Conservation (phyloP, 805 yeast genomes). For the Barnettozyma populi region DNA sequence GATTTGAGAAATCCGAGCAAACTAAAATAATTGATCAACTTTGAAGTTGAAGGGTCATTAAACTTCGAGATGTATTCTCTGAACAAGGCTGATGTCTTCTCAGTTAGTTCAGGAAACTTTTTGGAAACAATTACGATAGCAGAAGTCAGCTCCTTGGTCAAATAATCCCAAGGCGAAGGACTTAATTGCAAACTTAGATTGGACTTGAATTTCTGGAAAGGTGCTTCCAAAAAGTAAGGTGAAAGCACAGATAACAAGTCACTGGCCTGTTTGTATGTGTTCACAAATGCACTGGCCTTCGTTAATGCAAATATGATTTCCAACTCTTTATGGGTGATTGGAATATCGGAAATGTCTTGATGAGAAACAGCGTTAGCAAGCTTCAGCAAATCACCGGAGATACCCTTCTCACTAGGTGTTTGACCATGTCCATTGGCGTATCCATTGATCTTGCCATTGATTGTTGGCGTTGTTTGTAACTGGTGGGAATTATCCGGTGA, state of each 20-base stretch:
- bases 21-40: conserved; percentile 27
- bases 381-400: conserved; percentile 18
- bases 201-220: conserved; percentile 42
- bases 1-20: conserved; percentile 35
- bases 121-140: conserved; percentile 25
- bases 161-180: conserved; percentile 35
- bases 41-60: conserved; percentile 10
- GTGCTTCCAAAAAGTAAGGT: conserved; percentile 45
- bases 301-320: conserved; percentile 49
- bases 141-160: conserved; percentile 30
- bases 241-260: conserved; percentile 37
- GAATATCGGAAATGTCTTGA: conserved; percentile 18
- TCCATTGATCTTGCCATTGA: conserved; percentile 8
- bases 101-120: conserved; percentile 25
- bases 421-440: conserved; percentile 4
- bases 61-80: conserved; percentile 22
- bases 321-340: conserved; percentile 42
- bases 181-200: conserved; percentile 29
- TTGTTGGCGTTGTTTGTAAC: background rate
- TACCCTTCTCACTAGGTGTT: background rate
- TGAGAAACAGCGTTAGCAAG: conserved; percentile 14
- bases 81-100: conserved; percentile 19
- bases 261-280: conserved; percentile 33
- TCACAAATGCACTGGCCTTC: conserved; percentile 29
- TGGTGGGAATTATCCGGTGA: background rate